Evolutionary conservation across 2,329 filamentous ascomycete genomes (phyloP).

Genomic region (Lomentospora prolificans): DNA sequence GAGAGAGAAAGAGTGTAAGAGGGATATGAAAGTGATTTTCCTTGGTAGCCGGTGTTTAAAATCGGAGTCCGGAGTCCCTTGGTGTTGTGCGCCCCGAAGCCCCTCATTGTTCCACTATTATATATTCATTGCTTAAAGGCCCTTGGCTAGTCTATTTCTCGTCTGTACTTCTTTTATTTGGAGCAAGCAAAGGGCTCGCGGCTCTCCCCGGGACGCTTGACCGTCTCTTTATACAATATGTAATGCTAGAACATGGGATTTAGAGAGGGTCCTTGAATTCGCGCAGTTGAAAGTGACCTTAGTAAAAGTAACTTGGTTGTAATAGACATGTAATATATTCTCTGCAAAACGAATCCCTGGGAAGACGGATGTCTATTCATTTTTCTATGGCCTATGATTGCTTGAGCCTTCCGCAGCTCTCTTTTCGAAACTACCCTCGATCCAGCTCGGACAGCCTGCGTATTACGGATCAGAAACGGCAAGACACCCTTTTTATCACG

Average conservation of each 20-base stretch:
- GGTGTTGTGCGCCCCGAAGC: background rate
- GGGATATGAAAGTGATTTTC: background rate
- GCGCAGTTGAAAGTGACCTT: no score
- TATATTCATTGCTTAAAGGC: background rate
- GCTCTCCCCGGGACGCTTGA: background rate
- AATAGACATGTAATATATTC: no score
- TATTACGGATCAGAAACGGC: no score
- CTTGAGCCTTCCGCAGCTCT: no score
- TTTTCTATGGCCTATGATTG: no score
- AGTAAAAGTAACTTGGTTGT: no score
- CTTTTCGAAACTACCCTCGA: no score
- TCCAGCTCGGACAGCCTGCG: no score
- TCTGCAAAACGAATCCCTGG: no score
- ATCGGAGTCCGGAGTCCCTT: background rate
- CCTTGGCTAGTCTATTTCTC: background rate
- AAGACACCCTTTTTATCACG: background rate
- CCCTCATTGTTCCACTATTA: background rate
- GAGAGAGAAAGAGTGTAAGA: background rate
- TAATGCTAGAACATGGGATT: background rate
- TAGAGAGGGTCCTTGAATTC: no score
- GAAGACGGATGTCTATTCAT: no score
- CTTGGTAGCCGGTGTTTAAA: no score
- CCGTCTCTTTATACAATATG: background rate
- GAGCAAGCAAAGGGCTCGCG: background rate
- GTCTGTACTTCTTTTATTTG: background rate